These are phyloP conservation scores for Zasmidium citrigriseum DNA, from an alignment of 2,329 filamentous ascomycete genomes.

Conservation along the genomic window DNA sequence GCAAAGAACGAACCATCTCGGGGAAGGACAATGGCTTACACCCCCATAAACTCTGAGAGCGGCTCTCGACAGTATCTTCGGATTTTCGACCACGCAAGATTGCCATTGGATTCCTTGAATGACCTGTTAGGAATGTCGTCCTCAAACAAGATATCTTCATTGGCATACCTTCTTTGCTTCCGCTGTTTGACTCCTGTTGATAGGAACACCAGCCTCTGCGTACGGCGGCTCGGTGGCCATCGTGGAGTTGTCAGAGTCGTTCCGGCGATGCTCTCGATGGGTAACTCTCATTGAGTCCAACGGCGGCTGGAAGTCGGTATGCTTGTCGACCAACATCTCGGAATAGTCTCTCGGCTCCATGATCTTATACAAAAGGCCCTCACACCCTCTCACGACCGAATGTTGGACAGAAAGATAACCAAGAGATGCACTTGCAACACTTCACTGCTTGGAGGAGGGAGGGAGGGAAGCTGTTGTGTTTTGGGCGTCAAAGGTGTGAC, in stretches of 20 bases:
- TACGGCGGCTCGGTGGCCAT: conserved; percentile 14
- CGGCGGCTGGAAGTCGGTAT: neutral
- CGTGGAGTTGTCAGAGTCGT: neutral
- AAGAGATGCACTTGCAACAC: neutral
- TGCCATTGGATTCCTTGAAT: neutral
- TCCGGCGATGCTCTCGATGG: conserved; percentile 23
- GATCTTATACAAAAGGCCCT: neutral
- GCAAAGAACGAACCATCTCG: too few relatives aligned
- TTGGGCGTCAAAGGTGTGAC: neutral
- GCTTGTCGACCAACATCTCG: neutral
- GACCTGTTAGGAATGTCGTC: neutral
- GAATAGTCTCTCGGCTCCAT: neutral
- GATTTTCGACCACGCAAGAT: conserved; percentile 55
- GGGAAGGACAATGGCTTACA: too few relatives aligned
- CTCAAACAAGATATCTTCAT: conserved; percentile 30
- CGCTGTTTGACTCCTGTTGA: conserved; percentile 31
- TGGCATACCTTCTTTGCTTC: conserved; percentile 26
- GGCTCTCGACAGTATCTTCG: conserved; percentile 57
- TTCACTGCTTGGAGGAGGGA: too few relatives aligned
- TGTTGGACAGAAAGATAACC: neutral
- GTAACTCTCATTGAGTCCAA: neutral
- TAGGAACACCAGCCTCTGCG: conserved; percentile 27
- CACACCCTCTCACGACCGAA: neutral
- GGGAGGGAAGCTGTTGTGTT: neutral
- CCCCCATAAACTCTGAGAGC: conserved; percentile 68